Evolutionary conservation across 2,329 filamentous ascomycete genomes (phyloP).

Genomic region (Myriosclerotinia scirpicola): DNA sequence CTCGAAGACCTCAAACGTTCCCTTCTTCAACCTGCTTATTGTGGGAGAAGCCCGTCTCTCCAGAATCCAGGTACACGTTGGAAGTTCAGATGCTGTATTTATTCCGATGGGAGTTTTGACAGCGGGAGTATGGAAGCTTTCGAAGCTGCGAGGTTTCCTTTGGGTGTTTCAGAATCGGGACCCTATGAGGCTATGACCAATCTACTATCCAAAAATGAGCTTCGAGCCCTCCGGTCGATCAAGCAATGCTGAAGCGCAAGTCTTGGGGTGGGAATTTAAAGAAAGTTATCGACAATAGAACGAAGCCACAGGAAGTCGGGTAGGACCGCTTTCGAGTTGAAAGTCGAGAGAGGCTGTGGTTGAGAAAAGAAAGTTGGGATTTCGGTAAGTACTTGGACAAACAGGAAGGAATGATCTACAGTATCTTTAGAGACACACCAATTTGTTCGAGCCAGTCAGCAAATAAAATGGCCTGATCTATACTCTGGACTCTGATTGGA

Average conservation of each 20-base stretch:
- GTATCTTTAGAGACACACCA: background rate
- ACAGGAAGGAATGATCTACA: slow-evolving; percentile 16
- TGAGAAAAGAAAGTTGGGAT: slow-evolving; percentile 12
- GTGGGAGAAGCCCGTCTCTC: slow-evolving; percentile 19
- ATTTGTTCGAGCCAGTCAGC: background rate
- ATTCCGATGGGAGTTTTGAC: background rate
- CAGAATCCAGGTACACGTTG: slow-evolving; percentile 1
- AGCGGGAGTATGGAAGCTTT: slow-evolving; percentile 22
- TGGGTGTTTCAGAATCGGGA: slow-evolving; percentile 31
- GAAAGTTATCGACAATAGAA: slow-evolving; percentile 19
- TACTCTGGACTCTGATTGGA: slow-evolving; percentile 8
- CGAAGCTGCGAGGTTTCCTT: slow-evolving; percentile 23
- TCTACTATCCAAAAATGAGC: slow-evolving; percentile 26
- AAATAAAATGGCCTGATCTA: background rate
- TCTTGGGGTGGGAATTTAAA: slow-evolving; percentile 10
- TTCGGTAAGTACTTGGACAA: background rate
- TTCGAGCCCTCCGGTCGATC: slow-evolving; percentile 34
- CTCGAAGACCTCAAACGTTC: slow-evolving; percentile 11
- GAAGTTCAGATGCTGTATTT: slow-evolving; percentile 18
- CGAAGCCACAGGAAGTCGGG: background rate
- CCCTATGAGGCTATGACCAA: slow-evolving; percentile 15
- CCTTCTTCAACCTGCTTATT: slow-evolving; percentile 11
- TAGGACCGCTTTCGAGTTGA: background rate
- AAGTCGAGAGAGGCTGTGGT: slow-evolving; percentile 7
- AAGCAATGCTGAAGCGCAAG: slow-evolving; percentile 33